These are phyloP conservation scores for Wallacemonas sp. DNA, from an alignment of 208 protist genomes.

Conservation along the genomic window DNA sequence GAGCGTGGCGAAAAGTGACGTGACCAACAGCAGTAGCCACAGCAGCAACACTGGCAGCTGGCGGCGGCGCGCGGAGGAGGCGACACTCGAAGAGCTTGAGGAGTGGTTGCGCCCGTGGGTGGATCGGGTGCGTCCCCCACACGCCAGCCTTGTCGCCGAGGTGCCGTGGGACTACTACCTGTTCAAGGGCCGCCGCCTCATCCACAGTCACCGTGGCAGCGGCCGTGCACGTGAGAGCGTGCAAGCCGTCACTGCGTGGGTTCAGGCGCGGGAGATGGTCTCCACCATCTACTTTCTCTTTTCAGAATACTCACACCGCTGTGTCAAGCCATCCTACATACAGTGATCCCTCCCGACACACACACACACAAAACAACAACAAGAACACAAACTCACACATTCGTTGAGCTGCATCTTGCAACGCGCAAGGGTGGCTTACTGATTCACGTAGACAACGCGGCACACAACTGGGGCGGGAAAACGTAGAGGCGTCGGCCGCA, in stretches of 20 bases:
- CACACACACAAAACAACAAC: slow-evolving; percentile 2
- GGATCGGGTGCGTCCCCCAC: not conserved
- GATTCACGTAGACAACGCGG: too few relatives aligned
- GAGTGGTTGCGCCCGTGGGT: slow-evolving; percentile 72
- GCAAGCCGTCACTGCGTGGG: slow-evolving; percentile 36
- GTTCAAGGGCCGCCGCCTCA: slow-evolving; percentile 38
- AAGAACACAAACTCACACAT: not conserved
- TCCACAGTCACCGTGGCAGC: not conserved
- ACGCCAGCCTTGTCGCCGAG: slow-evolving; percentile 43
- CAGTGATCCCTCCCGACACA: not conserved
- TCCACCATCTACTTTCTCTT: slow-evolving; percentile 42
- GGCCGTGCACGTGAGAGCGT: slow-evolving; percentile 13
- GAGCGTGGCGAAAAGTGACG: too few relatives aligned
- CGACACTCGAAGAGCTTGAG: slow-evolving; percentile 30
- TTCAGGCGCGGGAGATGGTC: slow-evolving; percentile 41
- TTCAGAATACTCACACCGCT: slow-evolving; percentile 8
- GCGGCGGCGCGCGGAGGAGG: slow-evolving; percentile 10
- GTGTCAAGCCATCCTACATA: slow-evolving; percentile 6
- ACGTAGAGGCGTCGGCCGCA: too few relatives aligned
- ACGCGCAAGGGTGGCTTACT: not conserved
- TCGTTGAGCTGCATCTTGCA: not conserved
- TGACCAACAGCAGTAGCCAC: slow-evolving; percentile 14
- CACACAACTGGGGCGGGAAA: too few relatives aligned
- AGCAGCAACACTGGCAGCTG: not conserved
- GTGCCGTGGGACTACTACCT: slow-evolving; percentile 85